A percentile compares a stretch with the other conserved stretches of the same genome.
Evolutionary conservation across 768 basidiomycete species (phyloP).

Genomic region (Macrolepiota fuliginosa): DNA sequence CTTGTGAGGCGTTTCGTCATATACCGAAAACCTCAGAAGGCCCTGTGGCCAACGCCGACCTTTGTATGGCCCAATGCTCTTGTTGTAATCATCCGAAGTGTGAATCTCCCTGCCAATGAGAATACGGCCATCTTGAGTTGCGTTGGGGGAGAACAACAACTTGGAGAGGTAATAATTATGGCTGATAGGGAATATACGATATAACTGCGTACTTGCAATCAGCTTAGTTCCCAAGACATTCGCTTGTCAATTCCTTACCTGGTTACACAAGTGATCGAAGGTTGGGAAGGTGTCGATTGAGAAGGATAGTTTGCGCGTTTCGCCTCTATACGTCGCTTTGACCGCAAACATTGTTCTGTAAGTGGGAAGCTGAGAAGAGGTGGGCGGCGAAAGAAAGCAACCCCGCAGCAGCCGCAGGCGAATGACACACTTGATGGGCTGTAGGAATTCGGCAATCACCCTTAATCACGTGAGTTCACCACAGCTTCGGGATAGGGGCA

Average conservation of each 20-base stretch:
- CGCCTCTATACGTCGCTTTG: slow-evolving; percentile 72
- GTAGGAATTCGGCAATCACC: not conserved
- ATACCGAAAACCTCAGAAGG: slow-evolving; percentile 60
- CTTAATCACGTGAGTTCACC: slow-evolving; percentile 3
- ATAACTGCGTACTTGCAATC: slow-evolving; percentile 48
- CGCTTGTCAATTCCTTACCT: slow-evolving; percentile 43
- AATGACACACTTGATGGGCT: not conserved
- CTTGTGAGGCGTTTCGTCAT: slow-evolving; percentile 47
- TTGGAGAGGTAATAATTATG: slow-evolving; percentile 61
- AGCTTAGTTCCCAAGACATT: slow-evolving; percentile 1
- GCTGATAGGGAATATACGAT: slow-evolving; percentile 65
- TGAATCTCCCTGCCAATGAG: slow-evolving; percentile 62
- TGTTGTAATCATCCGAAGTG: slow-evolving; percentile 55
- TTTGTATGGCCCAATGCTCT: slow-evolving; percentile 45
- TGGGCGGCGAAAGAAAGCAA: slow-evolving; percentile 12
- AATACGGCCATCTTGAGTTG: slow-evolving; percentile 51
- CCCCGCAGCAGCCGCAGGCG: slow-evolving; percentile 13
- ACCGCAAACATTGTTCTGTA: slow-evolving; percentile 61
- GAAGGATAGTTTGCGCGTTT: slow-evolving; percentile 70
- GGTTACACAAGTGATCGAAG: slow-evolving; percentile 56
- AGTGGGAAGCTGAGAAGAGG: slow-evolving; percentile 19
- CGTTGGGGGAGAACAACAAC: slow-evolving; percentile 67
- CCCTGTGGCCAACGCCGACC: slow-evolving; percentile 55
- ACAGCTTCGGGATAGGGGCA: not conserved
- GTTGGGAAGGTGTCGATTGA: slow-evolving; percentile 55